Evolutionary conservation across 805 yeast genomes (phyloP).

Genomic region (Spathaspora arborariae): DNA sequence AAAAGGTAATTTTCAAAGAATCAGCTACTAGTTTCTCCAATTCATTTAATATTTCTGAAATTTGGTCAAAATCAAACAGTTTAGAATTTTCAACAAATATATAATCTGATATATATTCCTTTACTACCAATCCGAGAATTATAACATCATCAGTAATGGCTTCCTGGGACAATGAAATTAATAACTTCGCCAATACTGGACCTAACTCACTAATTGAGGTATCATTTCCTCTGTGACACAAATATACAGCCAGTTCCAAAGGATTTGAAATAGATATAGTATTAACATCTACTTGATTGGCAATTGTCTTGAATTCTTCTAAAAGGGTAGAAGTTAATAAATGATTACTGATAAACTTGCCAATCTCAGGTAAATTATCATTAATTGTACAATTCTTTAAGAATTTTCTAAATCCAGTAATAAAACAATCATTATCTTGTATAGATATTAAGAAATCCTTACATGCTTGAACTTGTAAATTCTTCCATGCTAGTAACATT

Average conservation of each 20-base stretch:
- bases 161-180: neutral
- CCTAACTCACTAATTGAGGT: neutral
- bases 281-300: conserved; percentile 10
- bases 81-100: conserved; percentile 11
- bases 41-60: neutral
- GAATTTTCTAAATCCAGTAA: conserved; percentile 11
- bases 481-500: conserved; percentile 14
- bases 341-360: conserved; percentile 4
- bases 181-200: conserved; percentile 7
- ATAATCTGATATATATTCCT: conserved; percentile 21
- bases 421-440: conserved; percentile 6
- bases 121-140: neutral
- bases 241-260: conserved; percentile 38
- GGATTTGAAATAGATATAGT: conserved; percentile 46
- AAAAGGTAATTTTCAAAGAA: neutral
- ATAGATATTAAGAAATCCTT: conserved; percentile 8
- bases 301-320: conserved; percentile 12
- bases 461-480: conserved; percentile 7
- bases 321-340: conserved; percentile 24
- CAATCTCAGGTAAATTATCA: conserved; percentile 12
- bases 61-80: neutral
- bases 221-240: conserved; percentile 12
- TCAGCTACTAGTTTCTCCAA: neutral
- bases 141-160: conserved; percentile 2
- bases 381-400: conserved; percentile 6